phyloP scores from a whole-genome alignment of 1,139 yeast genomes.

The Diutina neorugosa region DNA sequence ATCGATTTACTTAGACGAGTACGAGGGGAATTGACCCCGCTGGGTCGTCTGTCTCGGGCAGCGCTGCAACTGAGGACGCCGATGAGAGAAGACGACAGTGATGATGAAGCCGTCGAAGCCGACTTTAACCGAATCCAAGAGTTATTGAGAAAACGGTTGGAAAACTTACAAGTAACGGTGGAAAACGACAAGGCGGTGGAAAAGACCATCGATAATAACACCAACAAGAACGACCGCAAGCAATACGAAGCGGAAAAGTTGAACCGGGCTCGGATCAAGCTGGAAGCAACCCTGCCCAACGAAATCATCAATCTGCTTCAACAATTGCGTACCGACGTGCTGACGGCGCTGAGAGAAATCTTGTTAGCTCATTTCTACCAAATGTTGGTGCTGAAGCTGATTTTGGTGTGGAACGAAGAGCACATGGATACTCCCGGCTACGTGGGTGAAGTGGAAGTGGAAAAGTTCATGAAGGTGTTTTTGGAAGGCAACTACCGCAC shows the following conservation, averaged over 20 bases:
- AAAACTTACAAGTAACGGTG: constrained; percentile 18
- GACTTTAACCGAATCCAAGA: constrained; percentile 31
- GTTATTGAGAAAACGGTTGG: constrained; percentile 24
- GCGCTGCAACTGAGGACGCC: constrained; percentile 21
- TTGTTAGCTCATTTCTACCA: constrained; percentile 40
- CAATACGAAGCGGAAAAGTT: constrained; percentile 22
- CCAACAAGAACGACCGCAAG: constrained; percentile 10
- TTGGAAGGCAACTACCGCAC: constrained; percentile 25
- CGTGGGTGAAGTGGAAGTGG: constrained; percentile 27
- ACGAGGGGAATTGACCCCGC: constrained; percentile 1
- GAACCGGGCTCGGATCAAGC: constrained; percentile 25
- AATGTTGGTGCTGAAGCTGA: constrained; percentile 31
- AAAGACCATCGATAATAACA: constrained; percentile 9
- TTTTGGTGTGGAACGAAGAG: constrained; percentile 26
- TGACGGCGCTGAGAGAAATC: constrained; percentile 37
- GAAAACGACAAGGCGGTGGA: constrained; percentile 9
- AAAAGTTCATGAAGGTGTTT: constrained; percentile 21
- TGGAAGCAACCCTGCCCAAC: constrained; percentile 25
- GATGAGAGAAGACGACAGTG: constrained; percentile 31
- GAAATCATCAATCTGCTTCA: constrained; percentile 29
- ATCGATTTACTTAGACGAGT: neutral
- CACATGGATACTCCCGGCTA: constrained; percentile 19
- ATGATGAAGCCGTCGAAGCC: constrained; percentile 27
- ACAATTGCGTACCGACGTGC: constrained; percentile 31
- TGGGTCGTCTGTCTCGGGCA: constrained; percentile 3